Base-by-base conservation (phyloP, 2,329 filamentous ascomycete species). In the Lecanicillium sp. region DNA sequence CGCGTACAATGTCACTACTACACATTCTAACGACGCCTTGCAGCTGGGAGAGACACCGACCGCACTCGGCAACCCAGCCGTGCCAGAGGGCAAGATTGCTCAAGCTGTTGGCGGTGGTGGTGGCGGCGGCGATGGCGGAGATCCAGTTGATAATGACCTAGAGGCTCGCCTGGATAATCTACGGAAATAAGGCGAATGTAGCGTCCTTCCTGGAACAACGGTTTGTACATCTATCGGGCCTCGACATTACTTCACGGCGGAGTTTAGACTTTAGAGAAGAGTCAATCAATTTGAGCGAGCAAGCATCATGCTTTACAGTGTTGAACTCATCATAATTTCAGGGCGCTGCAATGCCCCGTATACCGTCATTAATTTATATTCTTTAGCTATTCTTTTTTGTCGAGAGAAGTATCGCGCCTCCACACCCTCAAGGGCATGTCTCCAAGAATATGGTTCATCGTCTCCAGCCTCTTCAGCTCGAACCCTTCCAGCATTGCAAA, bases 161-260 rank as follows among this genome's bases (percentile, higher is more conserved):
- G 89, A 97, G 66, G 90, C 92, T 47, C 79, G 92, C 43, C 74
- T 98, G 37, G 87, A 97, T 59, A 94, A 89, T 60, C 68, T 97
- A 48, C 74, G 85, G 55, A 71, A 72, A 59, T 77, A 61, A 57
- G 29, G 9, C 25, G 10, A 17, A 17, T 37, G 20, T 7, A 7
- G 22, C 22, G 6, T 25, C 22, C n/a, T 7, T 7, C 7, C 22
- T 25, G 22, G 11, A 25, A 25, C 11, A 6, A 6, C 11, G 11
- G 11, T 25, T 25, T 25, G 22, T 25, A 25, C 11, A 25, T 25
- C 22, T 25, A 25, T 11, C 7, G 29, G 8, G 29, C 29, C 13
- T 31, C 6, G 13, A 17, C 15, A 14, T 31, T 14, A 17, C 15
- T 31, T 31, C n/a, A 13, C 29, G n/a, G 29, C 29, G 15, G 15